These are phyloP conservation scores for Pisolithus microcarpus DNA, from an alignment of 768 basidiomycete genomes.

Conservation along the genomic window DNA sequence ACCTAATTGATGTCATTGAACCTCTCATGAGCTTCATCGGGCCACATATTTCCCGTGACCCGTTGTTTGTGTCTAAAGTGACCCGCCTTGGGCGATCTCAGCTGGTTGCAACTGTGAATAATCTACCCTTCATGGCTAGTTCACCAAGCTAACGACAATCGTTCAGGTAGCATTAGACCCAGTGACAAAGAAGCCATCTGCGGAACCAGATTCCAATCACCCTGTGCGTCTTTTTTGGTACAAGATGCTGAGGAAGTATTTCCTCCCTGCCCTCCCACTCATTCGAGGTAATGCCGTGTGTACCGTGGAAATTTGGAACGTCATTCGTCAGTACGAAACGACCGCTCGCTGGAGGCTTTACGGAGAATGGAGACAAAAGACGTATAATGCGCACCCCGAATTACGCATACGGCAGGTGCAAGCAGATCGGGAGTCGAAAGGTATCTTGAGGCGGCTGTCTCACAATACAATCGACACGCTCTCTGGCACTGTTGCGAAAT, in stretches of 20 bases:
- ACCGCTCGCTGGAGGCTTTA: slow-evolving; percentile 85
- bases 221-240: slow-evolving; percentile 80
- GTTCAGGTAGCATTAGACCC: slow-evolving; percentile 45
- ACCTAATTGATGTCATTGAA: slow-evolving; percentile 68
- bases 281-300: slow-evolving; percentile 82
- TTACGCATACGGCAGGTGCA: slow-evolving; percentile 74
- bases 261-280: slow-evolving; percentile 83
- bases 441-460: slow-evolving; percentile 80
- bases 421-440: slow-evolving; percentile 83
- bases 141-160: slow-evolving; percentile 3
- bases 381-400: slow-evolving; percentile 71
- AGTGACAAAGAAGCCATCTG: slow-evolving; percentile 52
- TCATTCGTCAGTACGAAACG: slow-evolving; percentile 73
- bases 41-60: slow-evolving; percentile 72
- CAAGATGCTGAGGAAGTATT: slow-evolving; percentile 65
- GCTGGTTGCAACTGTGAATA: slow-evolving; percentile 45
- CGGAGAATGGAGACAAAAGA: slow-evolving; percentile 84
- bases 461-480: slow-evolving; percentile 78
- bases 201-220: slow-evolving; percentile 47
- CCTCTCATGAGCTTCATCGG: slow-evolving; percentile 77
- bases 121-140: neutral
- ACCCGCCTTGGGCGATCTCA: slow-evolving; percentile 69
- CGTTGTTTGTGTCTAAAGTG: slow-evolving; percentile 71
- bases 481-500: slow-evolving; percentile 83
- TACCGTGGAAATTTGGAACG: slow-evolving; percentile 88